Evolutionary conservation across 257 asterid species (phyloP), one percentile per base, ranked within the genome.

Genomic region (Schizonepeta tenuifolia): DNA sequence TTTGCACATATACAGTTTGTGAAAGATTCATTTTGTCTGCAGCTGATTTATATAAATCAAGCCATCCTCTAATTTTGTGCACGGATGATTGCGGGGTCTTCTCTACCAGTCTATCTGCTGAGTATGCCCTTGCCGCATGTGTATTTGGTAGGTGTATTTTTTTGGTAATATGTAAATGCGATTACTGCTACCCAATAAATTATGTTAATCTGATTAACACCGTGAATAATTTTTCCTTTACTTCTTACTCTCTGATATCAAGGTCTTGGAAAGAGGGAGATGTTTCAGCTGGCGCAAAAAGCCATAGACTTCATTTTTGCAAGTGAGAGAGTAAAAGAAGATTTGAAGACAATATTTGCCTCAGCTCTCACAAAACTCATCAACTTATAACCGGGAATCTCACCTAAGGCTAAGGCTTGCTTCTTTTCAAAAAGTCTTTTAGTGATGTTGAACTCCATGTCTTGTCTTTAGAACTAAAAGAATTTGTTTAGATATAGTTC

Each of bases 1-100:
- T 56, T 38, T 50, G 7, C 56, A 28, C 18, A 35, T n/a, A 20
- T 24, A 17, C 78, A 66, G 51, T 70, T 60, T 54, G 21, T 76
- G 54, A 72, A 59, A 47, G 50, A 76, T 59, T 21, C 53, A 59
- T 65, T 65, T 53, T 74, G 63, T 64, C 69, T 80, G 91, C 96
- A 91, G 97, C 85, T 69, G 96, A 91, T 82, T 76, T 94, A 51
- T 88, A 94, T 67, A 74, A 75, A 68, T 81, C 91, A 67, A 83
- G 81, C 67, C 97, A 91, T 77, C 97, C 96, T 14, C 47, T 91
- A 79, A 71, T 83, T 63, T 76, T 94, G 58, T 91, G 97, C 82
- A 89, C 97, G 8, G 99, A 94, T 71, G 99, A 94, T 78, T 26
- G 82, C 13, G 97, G 97, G 40, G 93, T 94, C 70, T 91, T 91